Base-by-base conservation (phyloP, 1,284 basidiomycete genomes). In the Cutaneotrichosporon spelunceum region DNA sequence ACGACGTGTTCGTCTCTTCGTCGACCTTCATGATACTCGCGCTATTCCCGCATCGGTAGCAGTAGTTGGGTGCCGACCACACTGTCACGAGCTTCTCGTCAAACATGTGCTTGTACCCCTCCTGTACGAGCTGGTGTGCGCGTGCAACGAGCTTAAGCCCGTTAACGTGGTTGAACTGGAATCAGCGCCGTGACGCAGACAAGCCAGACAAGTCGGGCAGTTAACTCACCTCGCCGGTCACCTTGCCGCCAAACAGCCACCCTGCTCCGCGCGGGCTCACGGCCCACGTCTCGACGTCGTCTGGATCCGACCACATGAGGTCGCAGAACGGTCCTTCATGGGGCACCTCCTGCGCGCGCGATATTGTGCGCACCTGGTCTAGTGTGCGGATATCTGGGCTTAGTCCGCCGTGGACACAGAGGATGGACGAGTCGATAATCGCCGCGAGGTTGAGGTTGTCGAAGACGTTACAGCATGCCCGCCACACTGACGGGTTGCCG, bases 101-200 rank as follows among this genome's bases (percentile, higher is more conserved):
- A 71, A 98, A 98, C 93, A 98, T 96, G 79, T 94, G 89, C 79
- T 98, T 98, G 83, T 89, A 96, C 0, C 95, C 95, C 79, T 98
- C 95, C 78, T 96, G 92, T 1, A 96, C 93, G 10, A 97, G 86
- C 74, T 96, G 93, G 75, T 96, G 93, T 0, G 93, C 93, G 36
- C 93, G 86, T 3, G 93, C 93, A 69, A 96, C 93, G 29, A 96
- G 84, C 1, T 80, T 82, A 4, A 96, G 83, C 23, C 84, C 84
- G 75, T 96, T 97, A 67, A 93, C 86, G 74, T 95, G 91, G 70
- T 93, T 95, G 82, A 97, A 97, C 89, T 93, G 56, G 23, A 11
- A 60, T 26, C n/a, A 53, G 52, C 27, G 19, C 21, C 21, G 29
- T 34, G n/a, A n/a, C n/a, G n/a, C n/a, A n/a, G n/a, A n/a, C n/a